A percentile compares a stretch with the other conserved stretches of the same genome.
These are phyloP conservation scores for Limnanthes douglasii DNA, from an alignment of 345 rosid species.

Conservation along the genomic window DNA sequence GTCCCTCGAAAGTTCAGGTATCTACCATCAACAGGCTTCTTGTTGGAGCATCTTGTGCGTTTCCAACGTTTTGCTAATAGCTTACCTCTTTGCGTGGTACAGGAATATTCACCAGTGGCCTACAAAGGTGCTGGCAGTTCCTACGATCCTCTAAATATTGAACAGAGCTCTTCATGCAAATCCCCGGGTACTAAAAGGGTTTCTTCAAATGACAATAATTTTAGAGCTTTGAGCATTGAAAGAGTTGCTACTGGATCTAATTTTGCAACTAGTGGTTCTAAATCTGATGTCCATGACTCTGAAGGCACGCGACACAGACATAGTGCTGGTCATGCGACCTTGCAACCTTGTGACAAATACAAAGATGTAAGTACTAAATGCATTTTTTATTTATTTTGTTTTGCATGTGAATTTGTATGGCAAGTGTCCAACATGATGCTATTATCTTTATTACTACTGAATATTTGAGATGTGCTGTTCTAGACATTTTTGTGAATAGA, in stretches of 20 bases:
- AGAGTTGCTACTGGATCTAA: conserved; percentile 19
- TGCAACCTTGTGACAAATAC: conserved; percentile 20
- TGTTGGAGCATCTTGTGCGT: too few species aligned
- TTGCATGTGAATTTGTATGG: background rate
- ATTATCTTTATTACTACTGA: background rate
- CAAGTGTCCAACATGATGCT: background rate
- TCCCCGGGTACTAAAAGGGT: conserved; percentile 19
- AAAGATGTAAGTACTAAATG: conserved; percentile 26
- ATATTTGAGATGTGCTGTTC: too few species aligned
- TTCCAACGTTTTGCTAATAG: too few species aligned
- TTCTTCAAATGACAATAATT: conserved; percentile 20
- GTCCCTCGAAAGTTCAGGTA: conserved; percentile 26
- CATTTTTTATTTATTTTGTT: background rate
- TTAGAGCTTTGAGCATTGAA: conserved; percentile 19
- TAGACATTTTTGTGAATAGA: too few species aligned
- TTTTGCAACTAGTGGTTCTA: conserved; percentile 34
- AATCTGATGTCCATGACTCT: conserved; percentile 27
- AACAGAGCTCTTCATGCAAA: conserved; percentile 57
- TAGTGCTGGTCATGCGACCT: conserved; percentile 23
- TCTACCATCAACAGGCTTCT: too few species aligned
- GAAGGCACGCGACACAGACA: conserved; percentile 12
- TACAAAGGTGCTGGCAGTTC: conserved; percentile 23
- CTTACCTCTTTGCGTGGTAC: conserved; percentile 9
- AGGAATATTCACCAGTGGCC: conserved; percentile 19
- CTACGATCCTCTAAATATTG: conserved; percentile 28